phyloP scores from a whole-genome alignment of 2,329 filamentous ascomycete genomes.

The Immersiporthe knoxdaviesiana region DNA sequence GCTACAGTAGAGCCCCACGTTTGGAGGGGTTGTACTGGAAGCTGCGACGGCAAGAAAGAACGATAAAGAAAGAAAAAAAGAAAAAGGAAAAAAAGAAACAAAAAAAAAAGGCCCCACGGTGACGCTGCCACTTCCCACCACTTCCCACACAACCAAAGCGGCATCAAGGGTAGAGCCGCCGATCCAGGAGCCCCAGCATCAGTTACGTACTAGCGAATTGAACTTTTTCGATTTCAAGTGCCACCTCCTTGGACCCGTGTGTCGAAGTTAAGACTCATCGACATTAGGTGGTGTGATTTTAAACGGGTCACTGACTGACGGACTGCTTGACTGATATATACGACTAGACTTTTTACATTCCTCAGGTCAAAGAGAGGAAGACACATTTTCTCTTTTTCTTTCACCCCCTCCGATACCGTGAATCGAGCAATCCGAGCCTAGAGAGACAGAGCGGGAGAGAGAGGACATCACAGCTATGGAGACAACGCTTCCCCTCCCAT shows the following conservation, averaged over 20 bases:
- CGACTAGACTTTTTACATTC: not conserved
- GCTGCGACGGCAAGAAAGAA: not conserved
- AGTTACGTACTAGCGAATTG: slow-evolving; percentile 30
- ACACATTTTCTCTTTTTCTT: too few relatives aligned
- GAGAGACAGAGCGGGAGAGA: too few relatives aligned
- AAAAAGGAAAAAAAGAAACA: not conserved
- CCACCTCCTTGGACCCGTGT: not conserved
- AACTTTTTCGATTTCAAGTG: slow-evolving; percentile 29
- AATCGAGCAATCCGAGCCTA: not conserved
- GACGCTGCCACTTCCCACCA: not conserved
- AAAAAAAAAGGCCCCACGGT: slow-evolving; percentile 1
- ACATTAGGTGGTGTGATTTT: slow-evolving; percentile 23
- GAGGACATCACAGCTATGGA: slow-evolving; percentile 54
- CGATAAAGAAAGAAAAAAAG: too few relatives aligned
- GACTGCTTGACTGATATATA: not conserved
- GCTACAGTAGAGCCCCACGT: not conserved
- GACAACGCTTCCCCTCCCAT: slow-evolving; percentile 65
- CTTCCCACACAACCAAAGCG: not conserved
- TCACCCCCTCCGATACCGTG: slow-evolving; percentile 6
- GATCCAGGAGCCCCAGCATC: slow-evolving; percentile 35
- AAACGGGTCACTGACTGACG: not conserved
- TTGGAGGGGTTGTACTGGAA: slow-evolving; percentile 2
- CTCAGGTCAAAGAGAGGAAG: not conserved
- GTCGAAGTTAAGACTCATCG: slow-evolving; percentile 22
- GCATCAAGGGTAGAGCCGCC: slow-evolving; percentile 31